Evolutionary conservation across 2,329 filamentous ascomycete genomes (phyloP), one percentile per base, ranked within the genome.

Genomic region (Blastomyces parvus): DNA sequence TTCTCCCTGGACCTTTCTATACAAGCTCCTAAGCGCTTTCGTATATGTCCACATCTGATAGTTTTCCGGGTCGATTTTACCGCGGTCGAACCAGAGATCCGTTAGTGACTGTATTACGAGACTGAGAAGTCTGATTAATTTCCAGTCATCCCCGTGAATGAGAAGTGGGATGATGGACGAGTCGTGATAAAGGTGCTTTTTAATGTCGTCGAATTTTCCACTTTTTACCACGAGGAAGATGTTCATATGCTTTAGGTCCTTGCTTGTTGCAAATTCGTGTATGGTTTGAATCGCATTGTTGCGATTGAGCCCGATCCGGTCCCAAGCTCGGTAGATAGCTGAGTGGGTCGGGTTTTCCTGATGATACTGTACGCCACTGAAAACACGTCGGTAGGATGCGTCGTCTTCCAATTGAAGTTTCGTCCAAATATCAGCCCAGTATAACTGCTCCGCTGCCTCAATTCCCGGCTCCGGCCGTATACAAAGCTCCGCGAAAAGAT

Each of bases 351-450:
- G 57, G 33, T 22, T 46, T 27, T 46, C 40, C 22, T 59, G 13
- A 13, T 59, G 40, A 13, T 25, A 25, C 25, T 22, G 22, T 46
- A 22, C 40, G 42, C 40, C 57, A 33, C 9, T 46, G 27, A 48
- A 48, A 19, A 46, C 22, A 30, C 42, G 7, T 22, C 25, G 25
- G 42, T 36, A 59, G 9, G 57, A 22, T 22, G 48, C 11, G 25
- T 48, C 42, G 14, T 48, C 25, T 59, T 59, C 57, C n/a, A 30
- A 17, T 17, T 33, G 57, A 22, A 59, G 57, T 40, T 59, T 59
- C 13, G 40, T 11, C 22, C 13, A 30, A 5, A 48, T 48, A 27
- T 48, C 42, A 36, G 14, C 25, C 57, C 57, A 59, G 42, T 59
- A 59, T 36, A 17, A 7, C 17, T 22, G 2, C 14, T 59, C n/a